These are phyloP conservation scores for Pyricularia grisea DNA, from an alignment of 2,329 filamentous ascomycete genomes.

Conservation along the genomic window DNA sequence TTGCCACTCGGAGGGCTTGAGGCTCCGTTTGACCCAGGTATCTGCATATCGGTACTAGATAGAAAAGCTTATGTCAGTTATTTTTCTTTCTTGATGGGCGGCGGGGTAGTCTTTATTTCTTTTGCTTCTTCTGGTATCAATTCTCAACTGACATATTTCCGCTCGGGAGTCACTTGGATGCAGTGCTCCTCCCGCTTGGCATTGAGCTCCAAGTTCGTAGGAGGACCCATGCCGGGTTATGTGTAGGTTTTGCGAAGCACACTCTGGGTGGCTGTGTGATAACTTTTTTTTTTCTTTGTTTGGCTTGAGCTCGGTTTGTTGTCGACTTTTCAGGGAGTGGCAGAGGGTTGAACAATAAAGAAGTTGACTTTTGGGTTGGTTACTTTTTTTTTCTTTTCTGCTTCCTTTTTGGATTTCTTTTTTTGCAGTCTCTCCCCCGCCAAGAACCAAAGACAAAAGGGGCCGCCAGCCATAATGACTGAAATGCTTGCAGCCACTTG, in stretches of 20 bases:
- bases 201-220: slow-evolving; percentile 8
- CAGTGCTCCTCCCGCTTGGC: slow-evolving; percentile 7
- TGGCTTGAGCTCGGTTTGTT: no score
- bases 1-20: slow-evolving; percentile 20
- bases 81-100: background rate
- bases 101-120: background rate
- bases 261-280: background rate
- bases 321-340: background rate
- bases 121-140: background rate
- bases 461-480: background rate
- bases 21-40: slow-evolving; percentile 20
- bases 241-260: background rate
- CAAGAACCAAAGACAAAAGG: slow-evolving; percentile 1
- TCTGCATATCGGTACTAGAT: slow-evolving; percentile 15
- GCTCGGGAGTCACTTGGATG: slow-evolving; percentile 7
- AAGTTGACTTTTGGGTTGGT: background rate
- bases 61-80: background rate
- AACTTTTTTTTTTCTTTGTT: background rate
- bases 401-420: background rate
- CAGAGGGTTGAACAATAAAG: background rate
- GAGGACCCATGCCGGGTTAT: slow-evolving; percentile 5
- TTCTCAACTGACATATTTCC: slow-evolving; percentile 7
- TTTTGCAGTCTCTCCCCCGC: background rate
- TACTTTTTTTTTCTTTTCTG: background rate
- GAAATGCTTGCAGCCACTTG: background rate